These are phyloP conservation scores for Hyaloperonospora arabidopsidis DNA, from an alignment of 352 stramenopile genomes.

Conservation along the genomic window DNA sequence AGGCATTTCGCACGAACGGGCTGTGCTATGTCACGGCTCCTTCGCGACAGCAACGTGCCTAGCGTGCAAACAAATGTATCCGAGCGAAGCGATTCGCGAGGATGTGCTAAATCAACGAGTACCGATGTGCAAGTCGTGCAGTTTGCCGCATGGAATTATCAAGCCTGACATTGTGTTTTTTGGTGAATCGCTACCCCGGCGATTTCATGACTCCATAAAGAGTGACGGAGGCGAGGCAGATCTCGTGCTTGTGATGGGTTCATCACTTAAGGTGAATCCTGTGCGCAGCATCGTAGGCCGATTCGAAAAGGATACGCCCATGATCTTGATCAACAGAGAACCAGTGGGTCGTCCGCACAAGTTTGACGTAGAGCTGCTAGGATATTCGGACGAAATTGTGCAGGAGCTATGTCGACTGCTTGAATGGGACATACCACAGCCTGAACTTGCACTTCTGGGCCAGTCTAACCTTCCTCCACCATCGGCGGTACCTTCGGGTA, in stretches of 20 bases:
- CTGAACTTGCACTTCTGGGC: conserved; percentile 52
- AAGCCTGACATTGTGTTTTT: conserved; percentile 99
- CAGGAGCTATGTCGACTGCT: conserved; percentile 70
- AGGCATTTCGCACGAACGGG: conserved; percentile 85
- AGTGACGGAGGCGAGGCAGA: conserved; percentile 83
- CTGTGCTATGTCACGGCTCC: conserved; percentile 92
- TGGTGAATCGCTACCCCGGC: conserved; percentile 88
- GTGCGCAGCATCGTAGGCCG: conserved; percentile 86
- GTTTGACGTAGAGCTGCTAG: conserved; percentile 78
- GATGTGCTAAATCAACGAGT: conserved; percentile 73
- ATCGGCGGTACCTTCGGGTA: conserved; percentile 14
- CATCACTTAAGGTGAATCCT: conserved; percentile 95
- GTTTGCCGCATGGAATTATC: conserved; percentile 83
- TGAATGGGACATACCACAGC: conserved; percentile 68
- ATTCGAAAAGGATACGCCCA: conserved; percentile 72
- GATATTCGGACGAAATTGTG: conserved; percentile 81
- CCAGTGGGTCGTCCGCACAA: conserved; percentile 73
- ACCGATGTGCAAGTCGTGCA: conserved; percentile 70
- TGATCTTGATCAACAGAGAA: conserved; percentile 81
- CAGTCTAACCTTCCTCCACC: conserved; percentile 48
- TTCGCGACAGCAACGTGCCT: conserved; percentile 90
- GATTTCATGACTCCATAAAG: conserved; percentile 86
- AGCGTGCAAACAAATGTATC: conserved; percentile 73
- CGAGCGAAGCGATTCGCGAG: conserved; percentile 79
- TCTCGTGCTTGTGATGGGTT: conserved; percentile 98